Percentiles rank a stretch among this genome's conserved stretches.
phyloP scores from a whole-genome alignment of 2,329 filamentous ascomycete genomes.

The Chrysosporium queenslandicum region DNA sequence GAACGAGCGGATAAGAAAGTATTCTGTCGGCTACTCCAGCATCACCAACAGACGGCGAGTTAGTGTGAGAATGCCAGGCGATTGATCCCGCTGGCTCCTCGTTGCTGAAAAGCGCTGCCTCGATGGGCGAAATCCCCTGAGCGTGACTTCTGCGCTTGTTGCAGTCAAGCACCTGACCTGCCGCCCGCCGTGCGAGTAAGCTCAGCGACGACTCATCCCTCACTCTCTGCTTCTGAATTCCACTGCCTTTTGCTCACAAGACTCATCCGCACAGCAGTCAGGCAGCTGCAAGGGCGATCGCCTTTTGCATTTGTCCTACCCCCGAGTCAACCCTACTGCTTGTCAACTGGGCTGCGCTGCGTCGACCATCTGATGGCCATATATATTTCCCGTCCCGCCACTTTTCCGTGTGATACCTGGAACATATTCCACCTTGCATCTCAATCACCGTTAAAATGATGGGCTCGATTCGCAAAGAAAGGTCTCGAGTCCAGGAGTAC shows the following conservation, averaged over 20 bases:
- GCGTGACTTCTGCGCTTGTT: conserved; percentile 12
- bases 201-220: conserved; percentile 4
- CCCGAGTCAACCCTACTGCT: background rate
- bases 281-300: conserved; percentile 14
- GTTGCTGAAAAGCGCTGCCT: conserved; percentile 2
- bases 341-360: conserved; percentile 8
- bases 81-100: background rate
- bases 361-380: conserved; percentile 2
- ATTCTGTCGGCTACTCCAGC: no score
- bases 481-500: conserved; percentile 28
- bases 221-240: background rate
- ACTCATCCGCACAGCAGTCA: conserved; percentile 10
- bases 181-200: background rate
- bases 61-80: background rate
- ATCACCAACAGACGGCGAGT: background rate
- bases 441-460: background rate
- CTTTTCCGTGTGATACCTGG: background rate
- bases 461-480: conserved; percentile 8
- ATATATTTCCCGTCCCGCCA: conserved; percentile 2
- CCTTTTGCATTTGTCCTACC: conserved; percentile 5
- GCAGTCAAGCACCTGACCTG: conserved; percentile 9
- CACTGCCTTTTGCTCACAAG: conserved; percentile 9
- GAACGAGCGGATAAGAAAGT: no score
- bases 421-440: background rate
- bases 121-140: conserved; percentile 1